Conservation (phyloP, 2,329 filamentous ascomycete genomes). For the Ceratocystis colombiana region DNA sequence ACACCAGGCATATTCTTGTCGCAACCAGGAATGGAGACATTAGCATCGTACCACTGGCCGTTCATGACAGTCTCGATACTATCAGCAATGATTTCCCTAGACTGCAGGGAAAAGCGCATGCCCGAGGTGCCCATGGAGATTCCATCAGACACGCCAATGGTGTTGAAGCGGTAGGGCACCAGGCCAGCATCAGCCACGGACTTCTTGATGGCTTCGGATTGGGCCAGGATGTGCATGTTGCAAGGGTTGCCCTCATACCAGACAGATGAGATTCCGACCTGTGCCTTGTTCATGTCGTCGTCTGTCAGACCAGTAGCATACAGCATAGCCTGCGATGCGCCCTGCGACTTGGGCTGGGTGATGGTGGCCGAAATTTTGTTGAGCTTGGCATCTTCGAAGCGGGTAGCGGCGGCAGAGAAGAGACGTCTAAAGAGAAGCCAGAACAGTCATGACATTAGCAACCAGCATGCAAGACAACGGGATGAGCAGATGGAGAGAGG, state of each 20-base stretch:
- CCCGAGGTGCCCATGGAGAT: conserved; percentile 98
- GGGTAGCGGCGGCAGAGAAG: conserved; percentile 43
- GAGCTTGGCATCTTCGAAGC: conserved; percentile 42
- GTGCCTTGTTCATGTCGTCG: conserved; percentile 86
- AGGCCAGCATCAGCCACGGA: conserved; percentile 61
- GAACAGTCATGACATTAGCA: conserved; percentile 22
- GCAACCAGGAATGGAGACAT: conserved; percentile 92
- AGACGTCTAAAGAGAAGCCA: conserved; percentile 35
- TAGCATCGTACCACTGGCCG: conserved; percentile 96
- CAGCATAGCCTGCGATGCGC: conserved; percentile 96
- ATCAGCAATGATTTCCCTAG: conserved; percentile 91
- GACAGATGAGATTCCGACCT: conserved; percentile 94
- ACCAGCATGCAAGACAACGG: not conserved
- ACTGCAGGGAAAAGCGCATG: conserved; percentile 93
- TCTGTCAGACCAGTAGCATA: conserved; percentile 87
- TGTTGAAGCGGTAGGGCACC: conserved; percentile 96
- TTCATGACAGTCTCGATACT: conserved; percentile 99
- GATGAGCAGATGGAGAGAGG: not conserved
- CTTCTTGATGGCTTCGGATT: conserved; percentile 63
- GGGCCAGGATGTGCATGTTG: conserved; percentile 95
- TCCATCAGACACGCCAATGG: conserved; percentile 90
- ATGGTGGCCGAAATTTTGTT: conserved; percentile 79
- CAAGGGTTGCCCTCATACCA: conserved; percentile 98
- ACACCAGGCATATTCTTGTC: conserved; percentile 99
- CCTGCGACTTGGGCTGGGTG: conserved; percentile 96